phyloP scores from a whole-genome alignment of 345 rosid species.

The Brassica napus region DNA sequence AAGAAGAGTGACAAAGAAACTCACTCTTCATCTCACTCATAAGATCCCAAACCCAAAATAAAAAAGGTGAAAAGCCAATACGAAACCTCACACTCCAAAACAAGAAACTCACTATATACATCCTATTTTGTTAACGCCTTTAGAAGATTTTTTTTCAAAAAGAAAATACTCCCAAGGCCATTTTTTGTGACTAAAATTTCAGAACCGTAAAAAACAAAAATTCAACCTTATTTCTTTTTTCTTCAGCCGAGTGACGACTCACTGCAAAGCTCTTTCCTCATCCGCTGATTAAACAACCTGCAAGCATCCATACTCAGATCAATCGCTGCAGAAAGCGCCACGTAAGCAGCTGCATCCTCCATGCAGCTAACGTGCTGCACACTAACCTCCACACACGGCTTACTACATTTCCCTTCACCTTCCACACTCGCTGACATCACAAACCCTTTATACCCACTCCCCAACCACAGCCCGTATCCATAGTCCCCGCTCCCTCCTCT shows the following conservation, averaged over 20 bases:
- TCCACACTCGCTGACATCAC: slow-evolving; percentile 89
- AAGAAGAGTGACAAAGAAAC: slow-evolving; percentile 26
- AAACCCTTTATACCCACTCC: slow-evolving; percentile 60
- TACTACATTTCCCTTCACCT: slow-evolving; percentile 86
- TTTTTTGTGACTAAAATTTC: slow-evolving; percentile 3
- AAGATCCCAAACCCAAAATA: slow-evolving; percentile 12
- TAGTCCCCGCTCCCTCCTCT: slow-evolving; percentile 48
- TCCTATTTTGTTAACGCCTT: slow-evolving; percentile 30
- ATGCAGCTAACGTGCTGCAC: slow-evolving; percentile 91
- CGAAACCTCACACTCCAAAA: slow-evolving; percentile 27
- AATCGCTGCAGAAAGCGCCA: slow-evolving; percentile 86
- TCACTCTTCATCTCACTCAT: slow-evolving; percentile 31
- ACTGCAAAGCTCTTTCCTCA: slow-evolving; percentile 77
- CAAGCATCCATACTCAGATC: slow-evolving; percentile 96
- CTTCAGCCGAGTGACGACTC: slow-evolving; percentile 44
- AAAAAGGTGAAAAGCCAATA: not conserved
- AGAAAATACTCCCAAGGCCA: slow-evolving; percentile 23
- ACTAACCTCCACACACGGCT: slow-evolving; percentile 81
- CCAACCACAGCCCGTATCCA: not conserved
- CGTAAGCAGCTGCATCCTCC: slow-evolving; percentile 93
- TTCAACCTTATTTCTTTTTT: not conserved
- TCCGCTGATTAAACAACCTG: slow-evolving; percentile 76
- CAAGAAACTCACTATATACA: slow-evolving; percentile 38
- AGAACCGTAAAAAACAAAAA: not conserved
- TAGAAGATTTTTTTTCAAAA: not conserved